These are phyloP conservation scores for Mesembryanthemum crystallinum DNA, from an alignment of 148 eudicot species.

Conservation along the genomic window DNA sequence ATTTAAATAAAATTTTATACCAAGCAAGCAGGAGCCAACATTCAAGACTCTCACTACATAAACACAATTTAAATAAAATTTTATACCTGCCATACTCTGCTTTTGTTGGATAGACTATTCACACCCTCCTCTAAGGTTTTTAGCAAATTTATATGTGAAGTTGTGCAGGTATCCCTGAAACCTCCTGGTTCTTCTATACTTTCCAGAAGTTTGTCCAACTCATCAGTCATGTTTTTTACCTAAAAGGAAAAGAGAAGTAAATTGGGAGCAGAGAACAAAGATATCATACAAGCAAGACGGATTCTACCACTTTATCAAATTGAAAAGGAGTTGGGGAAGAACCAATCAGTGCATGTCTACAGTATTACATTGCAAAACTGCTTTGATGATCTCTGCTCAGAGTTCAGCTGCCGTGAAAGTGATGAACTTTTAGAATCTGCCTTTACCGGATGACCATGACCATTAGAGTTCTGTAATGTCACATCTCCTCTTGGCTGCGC, in stretches of 20 bases:
- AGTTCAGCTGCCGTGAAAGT: slow-evolving; percentile 33
- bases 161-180: slow-evolving; percentile 56
- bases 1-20: no score
- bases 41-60: background rate
- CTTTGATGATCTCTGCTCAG: slow-evolving; percentile 50
- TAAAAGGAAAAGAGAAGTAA: slow-evolving; percentile 28
- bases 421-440: slow-evolving; percentile 36
- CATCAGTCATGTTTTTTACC: slow-evolving; percentile 81
- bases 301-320: background rate
- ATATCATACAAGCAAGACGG: slow-evolving; percentile 5
- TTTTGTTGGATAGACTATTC: slow-evolving; percentile 41
- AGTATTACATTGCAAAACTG: slow-evolving; percentile 59
- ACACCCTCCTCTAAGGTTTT: slow-evolving; percentile 58
- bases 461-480: slow-evolving; percentile 30
- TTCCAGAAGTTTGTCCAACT: slow-evolving; percentile 65
- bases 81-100: slow-evolving; percentile 58
- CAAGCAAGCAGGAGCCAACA: background rate
- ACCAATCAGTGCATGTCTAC: slow-evolving; percentile 10
- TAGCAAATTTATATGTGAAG: slow-evolving; percentile 43
- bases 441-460: slow-evolving; percentile 30
- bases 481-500: slow-evolving; percentile 29
- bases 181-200: slow-evolving; percentile 71
- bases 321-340: background rate
- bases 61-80: slow-evolving; percentile 10
- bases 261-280: slow-evolving; percentile 2